A percentile compares a stretch with the other conserved stretches of the same genome.
phyloP scores from a whole-genome alignment of 768 basidiomycete species.

The Podaxis sp. region DNA sequence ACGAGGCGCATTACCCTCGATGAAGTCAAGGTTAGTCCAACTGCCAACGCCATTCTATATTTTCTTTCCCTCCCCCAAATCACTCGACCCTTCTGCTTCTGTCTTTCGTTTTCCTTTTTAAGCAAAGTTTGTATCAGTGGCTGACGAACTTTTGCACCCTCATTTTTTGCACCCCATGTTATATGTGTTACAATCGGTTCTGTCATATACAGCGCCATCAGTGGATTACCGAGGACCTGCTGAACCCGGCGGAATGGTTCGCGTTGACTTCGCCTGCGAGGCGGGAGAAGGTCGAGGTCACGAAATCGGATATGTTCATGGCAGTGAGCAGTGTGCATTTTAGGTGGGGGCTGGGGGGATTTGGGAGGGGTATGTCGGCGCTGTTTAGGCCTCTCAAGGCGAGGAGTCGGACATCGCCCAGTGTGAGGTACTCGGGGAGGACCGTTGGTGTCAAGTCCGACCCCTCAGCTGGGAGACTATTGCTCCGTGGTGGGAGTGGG shows the following conservation, averaged over 20 bases:
- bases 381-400: conserved; percentile 37
- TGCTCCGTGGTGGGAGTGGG: background rate
- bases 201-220: conserved; percentile 45
- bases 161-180: conserved; percentile 12
- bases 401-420: conserved; percentile 5
- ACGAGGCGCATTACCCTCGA: conserved; percentile 72
- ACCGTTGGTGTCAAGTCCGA: background rate
- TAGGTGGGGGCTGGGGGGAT: conserved; percentile 56
- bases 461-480: background rate
- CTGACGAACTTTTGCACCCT: conserved; percentile 13
- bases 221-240: conserved; percentile 72
- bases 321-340: conserved; percentile 71
- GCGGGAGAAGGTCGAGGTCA: conserved; percentile 47
- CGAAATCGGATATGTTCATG: conserved; percentile 72
- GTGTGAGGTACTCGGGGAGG: background rate
- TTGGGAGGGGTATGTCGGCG: conserved; percentile 46
- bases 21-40: conserved; percentile 66
- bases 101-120: conserved; percentile 15
- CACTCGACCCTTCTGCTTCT: conserved; percentile 13
- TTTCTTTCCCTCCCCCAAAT: conserved; percentile 14
- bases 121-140: conserved; percentile 10
- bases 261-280: conserved; percentile 33
- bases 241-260: conserved; percentile 72
- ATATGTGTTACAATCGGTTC: background rate
- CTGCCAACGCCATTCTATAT: conserved; percentile 16